phyloP scores from a whole-genome alignment of 306 rosid genomes.

The Sicyos edulis region DNA sequence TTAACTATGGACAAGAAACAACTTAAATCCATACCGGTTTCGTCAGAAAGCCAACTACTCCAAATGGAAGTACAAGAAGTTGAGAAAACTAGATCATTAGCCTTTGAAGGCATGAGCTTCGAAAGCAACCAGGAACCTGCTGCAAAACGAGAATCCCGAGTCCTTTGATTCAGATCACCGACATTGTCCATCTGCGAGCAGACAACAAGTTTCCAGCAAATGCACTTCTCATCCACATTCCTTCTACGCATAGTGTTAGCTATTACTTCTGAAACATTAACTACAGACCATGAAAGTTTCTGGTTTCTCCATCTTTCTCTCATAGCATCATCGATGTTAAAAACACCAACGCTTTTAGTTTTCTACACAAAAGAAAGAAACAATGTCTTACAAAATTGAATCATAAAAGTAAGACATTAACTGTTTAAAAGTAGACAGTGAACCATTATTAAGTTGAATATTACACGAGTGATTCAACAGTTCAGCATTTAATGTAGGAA shows the following conservation, averaged over 20 bases:
- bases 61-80: constrained; percentile 65
- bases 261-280: constrained; percentile 67
- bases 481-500: background rate
- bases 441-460: background rate
- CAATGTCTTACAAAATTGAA: background rate
- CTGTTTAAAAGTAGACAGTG: background rate
- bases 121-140: constrained; percentile 68
- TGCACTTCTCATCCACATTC: constrained; percentile 53
- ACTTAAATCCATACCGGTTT: constrained; percentile 39
- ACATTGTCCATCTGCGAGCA: constrained; percentile 45
- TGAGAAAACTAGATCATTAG: constrained; percentile 41
- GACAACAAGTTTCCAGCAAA: constrained; percentile 77
- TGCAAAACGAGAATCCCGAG: constrained; percentile 21
- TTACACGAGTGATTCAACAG: background rate
- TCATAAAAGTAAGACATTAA: background rate
- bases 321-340: constrained; percentile 61
- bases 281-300: constrained; percentile 57
- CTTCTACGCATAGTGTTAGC: constrained; percentile 47
- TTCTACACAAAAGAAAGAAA: constrained; percentile 38
- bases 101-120: constrained; percentile 54
- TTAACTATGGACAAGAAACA: constrained; percentile 76
- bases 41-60: constrained; percentile 60
- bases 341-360: constrained; percentile 35
- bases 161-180: constrained; percentile 31
- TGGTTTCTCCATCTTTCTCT: constrained; percentile 59